Evolutionary conservation across 805 yeast genomes (phyloP).

Genomic region (Teunomyces gatunensis): DNA sequence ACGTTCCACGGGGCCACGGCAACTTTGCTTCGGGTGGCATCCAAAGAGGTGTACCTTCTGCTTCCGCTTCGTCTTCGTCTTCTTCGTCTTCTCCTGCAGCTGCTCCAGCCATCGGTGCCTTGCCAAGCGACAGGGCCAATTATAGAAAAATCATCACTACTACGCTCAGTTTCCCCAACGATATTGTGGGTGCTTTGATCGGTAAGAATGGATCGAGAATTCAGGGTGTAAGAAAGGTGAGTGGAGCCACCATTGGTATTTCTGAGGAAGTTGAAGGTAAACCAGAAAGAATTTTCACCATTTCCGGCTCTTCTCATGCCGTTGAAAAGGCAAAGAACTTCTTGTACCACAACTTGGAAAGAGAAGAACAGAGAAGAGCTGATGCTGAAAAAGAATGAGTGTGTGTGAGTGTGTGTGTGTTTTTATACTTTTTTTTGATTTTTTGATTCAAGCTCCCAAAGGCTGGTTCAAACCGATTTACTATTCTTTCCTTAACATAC

Average conservation of each 20-base stretch:
- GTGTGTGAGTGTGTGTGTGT: background rate
- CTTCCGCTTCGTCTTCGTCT: background rate
- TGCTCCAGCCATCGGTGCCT: background rate
- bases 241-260: conserved; percentile 78
- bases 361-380: conserved; percentile 49
- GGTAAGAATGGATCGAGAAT: conserved; percentile 85
- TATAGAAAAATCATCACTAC: conserved; percentile 28
- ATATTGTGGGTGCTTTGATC: conserved; percentile 84
- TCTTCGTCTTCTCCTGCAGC: background rate
- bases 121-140: conserved; percentile 1
- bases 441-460: background rate
- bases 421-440: background rate
- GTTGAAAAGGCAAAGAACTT: conserved; percentile 59
- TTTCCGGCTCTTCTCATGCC: conserved; percentile 56
- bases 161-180: conserved; percentile 64
- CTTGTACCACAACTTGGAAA: conserved; percentile 56
- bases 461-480: background rate
- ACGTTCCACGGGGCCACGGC: conserved; percentile 45
- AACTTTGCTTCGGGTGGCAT: conserved; percentile 1
- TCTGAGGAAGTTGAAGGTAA: conserved; percentile 65
- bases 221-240: conserved; percentile 74
- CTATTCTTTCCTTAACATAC: background rate
- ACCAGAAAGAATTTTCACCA: conserved; percentile 66
- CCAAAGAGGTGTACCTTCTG: background rate
- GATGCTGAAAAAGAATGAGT: conserved; percentile 9